Evolutionary conservation across 805 yeast genomes (phyloP).

Genomic region (Sporopachydermia lactativora): DNA sequence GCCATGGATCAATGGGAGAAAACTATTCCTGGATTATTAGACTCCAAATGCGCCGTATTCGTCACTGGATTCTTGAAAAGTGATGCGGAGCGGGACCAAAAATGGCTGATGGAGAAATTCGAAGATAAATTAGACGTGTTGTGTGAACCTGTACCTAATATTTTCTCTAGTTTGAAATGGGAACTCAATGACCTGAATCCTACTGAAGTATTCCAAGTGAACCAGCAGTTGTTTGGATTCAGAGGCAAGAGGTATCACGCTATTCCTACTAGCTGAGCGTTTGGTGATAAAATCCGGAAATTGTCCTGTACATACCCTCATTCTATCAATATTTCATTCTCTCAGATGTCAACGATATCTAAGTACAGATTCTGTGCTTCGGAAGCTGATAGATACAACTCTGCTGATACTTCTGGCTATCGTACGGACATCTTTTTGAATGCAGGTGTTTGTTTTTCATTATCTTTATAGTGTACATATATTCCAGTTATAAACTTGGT

Average conservation of each 20-base stretch:
- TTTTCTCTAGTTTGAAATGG: conserved; percentile 82
- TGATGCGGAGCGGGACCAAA: conserved; percentile 57
- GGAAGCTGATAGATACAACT: too few relatives aligned
- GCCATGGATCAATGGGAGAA: conserved; percentile 70
- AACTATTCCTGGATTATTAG: conserved; percentile 74
- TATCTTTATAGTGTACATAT: too few relatives aligned
- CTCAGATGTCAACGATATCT: too few relatives aligned
- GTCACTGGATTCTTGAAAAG: conserved; percentile 78
- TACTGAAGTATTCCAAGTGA: conserved; percentile 85
- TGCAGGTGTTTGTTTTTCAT: too few relatives aligned
- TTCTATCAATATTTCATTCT: too few relatives aligned
- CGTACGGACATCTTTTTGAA: too few relatives aligned
- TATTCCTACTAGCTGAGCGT: too few relatives aligned
- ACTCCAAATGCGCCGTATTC: conserved; percentile 85
- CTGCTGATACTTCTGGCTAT: too few relatives aligned
- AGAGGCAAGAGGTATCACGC: conserved; percentile 97
- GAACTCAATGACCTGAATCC: conserved; percentile 88
- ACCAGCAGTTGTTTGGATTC: conserved; percentile 79
- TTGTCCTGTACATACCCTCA: too few relatives aligned
- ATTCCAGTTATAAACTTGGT: too few relatives aligned
- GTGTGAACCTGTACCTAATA: conserved; percentile 58
- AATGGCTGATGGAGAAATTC: conserved; percentile 53
- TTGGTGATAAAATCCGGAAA: too few relatives aligned
- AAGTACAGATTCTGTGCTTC: too few relatives aligned
- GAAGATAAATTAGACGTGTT: conserved; percentile 69